These are phyloP conservation scores for Bothriochloa decipiens DNA, from an alignment of 176 grass and related monocot genomes.

Conservation along the genomic window DNA sequence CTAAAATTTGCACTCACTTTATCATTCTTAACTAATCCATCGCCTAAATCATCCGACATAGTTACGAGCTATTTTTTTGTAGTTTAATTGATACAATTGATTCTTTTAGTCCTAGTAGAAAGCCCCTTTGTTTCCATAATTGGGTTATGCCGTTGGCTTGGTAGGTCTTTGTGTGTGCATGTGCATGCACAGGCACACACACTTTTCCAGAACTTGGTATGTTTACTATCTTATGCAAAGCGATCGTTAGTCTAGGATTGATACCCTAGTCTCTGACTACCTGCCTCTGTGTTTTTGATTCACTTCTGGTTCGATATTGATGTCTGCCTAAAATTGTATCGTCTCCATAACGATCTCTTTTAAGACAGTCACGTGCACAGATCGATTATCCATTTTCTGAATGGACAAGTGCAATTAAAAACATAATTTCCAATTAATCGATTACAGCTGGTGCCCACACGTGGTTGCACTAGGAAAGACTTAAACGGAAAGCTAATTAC, in stretches of 20 bases:
- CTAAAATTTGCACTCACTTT: background rate
- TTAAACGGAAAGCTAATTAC: background rate
- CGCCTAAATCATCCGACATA: slow-evolving; percentile 12
- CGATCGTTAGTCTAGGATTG: background rate
- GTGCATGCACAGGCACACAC: too few relatives aligned
- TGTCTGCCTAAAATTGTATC: slow-evolving; percentile 14
- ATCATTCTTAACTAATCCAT: background rate
- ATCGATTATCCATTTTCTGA: background rate
- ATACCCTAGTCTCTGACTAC: background rate
- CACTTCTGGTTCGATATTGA: background rate
- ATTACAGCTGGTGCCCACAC: background rate
- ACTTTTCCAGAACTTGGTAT: background rate
- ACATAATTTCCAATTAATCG: background rate
- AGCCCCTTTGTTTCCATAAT: background rate
- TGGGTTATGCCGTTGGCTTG: slow-evolving; percentile 2
- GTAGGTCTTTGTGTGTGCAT: background rate
- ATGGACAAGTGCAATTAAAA: background rate
- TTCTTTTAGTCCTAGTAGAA: slow-evolving; percentile 6
- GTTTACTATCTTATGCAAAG: slow-evolving; percentile 26
- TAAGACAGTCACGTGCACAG: background rate
- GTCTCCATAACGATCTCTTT: background rate
- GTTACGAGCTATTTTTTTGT: slow-evolving; percentile 9
- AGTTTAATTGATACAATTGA: background rate
- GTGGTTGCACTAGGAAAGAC: background rate
- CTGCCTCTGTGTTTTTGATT: background rate